These are phyloP conservation scores for Citeromyces nyonsensis DNA, from an alignment of 805 yeast species.

Conservation along the genomic window DNA sequence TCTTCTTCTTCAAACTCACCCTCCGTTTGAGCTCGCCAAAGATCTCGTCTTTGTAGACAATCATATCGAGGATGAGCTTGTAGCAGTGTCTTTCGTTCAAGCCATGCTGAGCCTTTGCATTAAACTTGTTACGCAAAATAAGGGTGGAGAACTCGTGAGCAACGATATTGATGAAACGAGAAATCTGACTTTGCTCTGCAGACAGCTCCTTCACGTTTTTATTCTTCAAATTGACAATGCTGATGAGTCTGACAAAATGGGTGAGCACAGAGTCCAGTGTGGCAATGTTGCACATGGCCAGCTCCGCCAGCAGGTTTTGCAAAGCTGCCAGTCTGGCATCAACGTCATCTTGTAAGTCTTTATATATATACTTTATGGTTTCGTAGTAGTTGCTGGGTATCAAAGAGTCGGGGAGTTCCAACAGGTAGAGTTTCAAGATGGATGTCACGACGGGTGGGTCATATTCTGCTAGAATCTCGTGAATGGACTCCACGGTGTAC, in stretches of 20 bases:
- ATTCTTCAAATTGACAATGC: constrained; percentile 20
- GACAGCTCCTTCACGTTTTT: constrained; percentile 23
- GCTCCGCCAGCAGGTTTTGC: constrained; percentile 47
- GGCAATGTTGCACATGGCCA: constrained; percentile 60
- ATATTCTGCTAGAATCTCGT: constrained; percentile 16
- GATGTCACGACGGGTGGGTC: constrained; percentile 44
- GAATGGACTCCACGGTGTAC: constrained; percentile 18
- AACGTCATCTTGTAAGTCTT: constrained; percentile 18
- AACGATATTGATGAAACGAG: constrained; percentile 25
- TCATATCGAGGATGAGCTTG: constrained; percentile 44
- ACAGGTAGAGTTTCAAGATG: constrained; percentile 53
- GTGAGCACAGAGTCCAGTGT: constrained; percentile 70
- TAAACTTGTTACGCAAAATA: constrained; percentile 35
- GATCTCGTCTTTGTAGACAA: constrained; percentile 42
- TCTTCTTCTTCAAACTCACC: neutral
- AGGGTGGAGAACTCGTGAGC: constrained; percentile 55
- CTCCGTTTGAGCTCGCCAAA: constrained; percentile 39
- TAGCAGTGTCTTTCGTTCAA: constrained; percentile 20
- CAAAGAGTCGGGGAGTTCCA: constrained; percentile 70
- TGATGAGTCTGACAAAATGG: constrained; percentile 52
- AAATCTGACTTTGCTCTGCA: constrained; percentile 16
- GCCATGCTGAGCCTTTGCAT: constrained; percentile 31
- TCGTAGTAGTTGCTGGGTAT: constrained; percentile 54
- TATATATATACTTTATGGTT: constrained; percentile 50
- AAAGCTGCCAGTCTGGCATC: constrained; percentile 39